Evolutionary conservation across 768 basidiomycete species (phyloP).

Genomic region (Suillus tomentosus): DNA sequence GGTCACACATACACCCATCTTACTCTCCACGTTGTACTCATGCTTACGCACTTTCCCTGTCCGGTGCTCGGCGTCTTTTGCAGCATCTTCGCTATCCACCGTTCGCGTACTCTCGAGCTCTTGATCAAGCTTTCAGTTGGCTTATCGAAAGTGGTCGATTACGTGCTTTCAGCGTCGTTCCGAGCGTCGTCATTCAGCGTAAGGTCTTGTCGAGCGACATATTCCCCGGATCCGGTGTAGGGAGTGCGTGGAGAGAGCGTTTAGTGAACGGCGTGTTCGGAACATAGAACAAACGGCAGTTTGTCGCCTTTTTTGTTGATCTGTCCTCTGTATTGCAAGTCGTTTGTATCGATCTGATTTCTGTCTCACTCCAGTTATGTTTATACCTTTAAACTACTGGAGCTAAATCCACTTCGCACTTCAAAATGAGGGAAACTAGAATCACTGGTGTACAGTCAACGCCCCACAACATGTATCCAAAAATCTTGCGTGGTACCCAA

Average conservation of each 20-base stretch:
- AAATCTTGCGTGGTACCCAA: no score
- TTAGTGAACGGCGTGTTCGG: slow-evolving; percentile 51
- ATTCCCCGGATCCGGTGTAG: slow-evolving; percentile 29
- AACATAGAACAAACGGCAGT: background rate
- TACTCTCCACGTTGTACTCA: slow-evolving; percentile 70
- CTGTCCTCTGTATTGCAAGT: background rate
- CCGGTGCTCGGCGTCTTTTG: slow-evolving; percentile 58
- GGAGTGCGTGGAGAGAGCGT: slow-evolving; percentile 44
- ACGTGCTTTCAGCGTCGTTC: slow-evolving; percentile 64
- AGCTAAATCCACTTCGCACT: background rate
- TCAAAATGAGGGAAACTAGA: background rate
- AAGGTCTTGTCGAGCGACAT: slow-evolving; percentile 63
- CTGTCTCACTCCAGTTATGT: background rate
- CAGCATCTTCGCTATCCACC: slow-evolving; percentile 59
- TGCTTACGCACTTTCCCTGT: slow-evolving; percentile 60
- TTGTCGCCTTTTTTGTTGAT: background rate
- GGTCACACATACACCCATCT: slow-evolving; percentile 53
- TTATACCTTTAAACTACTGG: background rate
- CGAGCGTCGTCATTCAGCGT: slow-evolving; percentile 66
- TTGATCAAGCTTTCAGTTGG: slow-evolving; percentile 76
- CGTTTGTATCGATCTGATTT: background rate
- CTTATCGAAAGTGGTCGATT: slow-evolving; percentile 57
- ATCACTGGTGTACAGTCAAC: background rate
- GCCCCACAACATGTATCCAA: background rate
- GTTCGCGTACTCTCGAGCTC: slow-evolving; percentile 77